A percentile compares a stretch with the other conserved stretches of the same genome.
phyloP scores from a whole-genome alignment of 495 filamentous ascomycete genomes.

The Chaetomium cochliodes region DNA sequence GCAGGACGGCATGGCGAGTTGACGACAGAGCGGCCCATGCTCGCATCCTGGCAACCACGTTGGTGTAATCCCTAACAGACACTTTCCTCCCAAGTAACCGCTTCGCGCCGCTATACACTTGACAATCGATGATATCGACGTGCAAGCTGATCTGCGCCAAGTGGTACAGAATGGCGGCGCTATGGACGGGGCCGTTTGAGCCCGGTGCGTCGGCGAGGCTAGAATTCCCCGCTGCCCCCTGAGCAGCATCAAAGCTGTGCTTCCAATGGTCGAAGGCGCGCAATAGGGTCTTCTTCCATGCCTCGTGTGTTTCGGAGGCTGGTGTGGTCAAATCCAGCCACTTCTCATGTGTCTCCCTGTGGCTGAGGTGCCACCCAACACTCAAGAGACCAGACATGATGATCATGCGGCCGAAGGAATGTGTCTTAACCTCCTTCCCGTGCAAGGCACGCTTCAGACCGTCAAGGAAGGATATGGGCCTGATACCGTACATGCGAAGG shows the following conservation, averaged over 20 bases:
- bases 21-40: constrained; percentile 79
- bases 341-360: constrained; percentile 88
- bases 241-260: constrained; percentile 77
- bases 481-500: constrained; percentile 79
- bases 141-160: constrained; percentile 95
- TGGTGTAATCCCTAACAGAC: constrained; percentile 72
- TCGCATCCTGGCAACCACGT: constrained; percentile 77
- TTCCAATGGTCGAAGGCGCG: constrained; percentile 94
- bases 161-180: constrained; percentile 82
- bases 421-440: constrained; percentile 82
- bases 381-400: constrained; percentile 92
- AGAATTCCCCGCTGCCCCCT: constrained; percentile 48
- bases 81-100: constrained; percentile 83
- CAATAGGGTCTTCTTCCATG: constrained; percentile 82
- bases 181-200: constrained; percentile 79
- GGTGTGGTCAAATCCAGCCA: constrained; percentile 67
- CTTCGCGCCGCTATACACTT: constrained; percentile 85
- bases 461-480: constrained; percentile 82
- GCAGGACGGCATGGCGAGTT: constrained; percentile 86
- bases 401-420: constrained; percentile 89
- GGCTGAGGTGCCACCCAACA: constrained; percentile 94
- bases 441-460: constrained; percentile 87
- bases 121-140: constrained; percentile 90
- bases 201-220: constrained; percentile 40
- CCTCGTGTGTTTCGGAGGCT: constrained; percentile 77